Evolutionary conservation across 2,329 filamentous ascomycete genomes (phyloP), one percentile per base, ranked within the genome.

Genomic region (Huntiella omanensis): DNA sequence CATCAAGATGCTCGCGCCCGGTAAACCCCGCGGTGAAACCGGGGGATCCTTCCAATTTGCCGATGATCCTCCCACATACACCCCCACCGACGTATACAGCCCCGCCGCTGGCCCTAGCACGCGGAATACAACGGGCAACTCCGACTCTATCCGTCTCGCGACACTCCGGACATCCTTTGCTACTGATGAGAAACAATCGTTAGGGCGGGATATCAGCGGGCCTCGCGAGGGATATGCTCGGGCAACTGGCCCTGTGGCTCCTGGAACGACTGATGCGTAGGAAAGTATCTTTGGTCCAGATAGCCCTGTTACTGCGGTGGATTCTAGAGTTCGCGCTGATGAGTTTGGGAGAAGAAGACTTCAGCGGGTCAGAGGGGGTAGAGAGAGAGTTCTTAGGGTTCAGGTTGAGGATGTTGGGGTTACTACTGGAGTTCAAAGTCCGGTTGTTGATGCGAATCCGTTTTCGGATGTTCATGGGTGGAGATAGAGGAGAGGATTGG

Each of bases 1-100:
- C 48, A 67, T 69, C 33, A 68, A 77, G 47, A 74, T 82, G 63
- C 64, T 67, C 46, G 64, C 65, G 22, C 69, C 70, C 1, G 75
- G 77, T 45, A 76, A 75, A 52, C 69, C 64, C 6, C 68, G 75
- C 8, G 73, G 64, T 7, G 51, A 50, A 42, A 48, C 47, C 16
- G 45, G 41, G 6, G 46, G 49, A 35, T 36, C 33, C 15, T 48
- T 46, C 35, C 40, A 40, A 12, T 37, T 47, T 13, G 13, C 12
- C 12, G 40, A 47, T 16, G 35, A 39, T n/a, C 45, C 43, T 10
- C 48, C 48, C 1, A 33, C 19, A 6, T 49, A 46, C 35, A 49
- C 48, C 12, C 48, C 48, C 8, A 16, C 22, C 12, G 40, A 43
- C 15, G 34, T 17, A 5, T 43, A 40, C 40, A 36, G 16, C 33